phyloP scores from a whole-genome alignment of 495 filamentous ascomycete species.

The Hypomontagnella submonticulosa region DNA sequence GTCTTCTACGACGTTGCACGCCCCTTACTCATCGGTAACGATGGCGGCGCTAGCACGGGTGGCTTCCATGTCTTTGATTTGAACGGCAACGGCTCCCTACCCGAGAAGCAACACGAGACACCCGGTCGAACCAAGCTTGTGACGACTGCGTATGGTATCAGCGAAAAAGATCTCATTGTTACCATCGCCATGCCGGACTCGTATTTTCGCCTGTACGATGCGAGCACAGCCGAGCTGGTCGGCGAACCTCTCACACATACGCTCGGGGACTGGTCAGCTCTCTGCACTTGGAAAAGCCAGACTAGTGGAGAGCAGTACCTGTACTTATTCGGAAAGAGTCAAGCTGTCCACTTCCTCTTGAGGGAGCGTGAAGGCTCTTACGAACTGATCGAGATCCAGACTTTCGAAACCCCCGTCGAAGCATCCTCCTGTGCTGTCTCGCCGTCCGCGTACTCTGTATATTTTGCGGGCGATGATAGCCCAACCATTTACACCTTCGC shows the following conservation, averaged over 20 bases:
- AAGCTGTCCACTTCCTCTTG: conserved; percentile 38
- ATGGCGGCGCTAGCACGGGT: conserved; percentile 45
- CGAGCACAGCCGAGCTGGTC: conserved; percentile 27
- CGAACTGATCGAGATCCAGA: conserved; percentile 45
- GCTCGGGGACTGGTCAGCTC: conserved; percentile 49
- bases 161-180: conserved; percentile 40
- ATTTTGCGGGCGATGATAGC: conserved; percentile 41
- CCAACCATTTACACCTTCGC: conserved; percentile 42
- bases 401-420: conserved; percentile 45
- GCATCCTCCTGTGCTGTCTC: conserved; percentile 44
- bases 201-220: conserved; percentile 46
- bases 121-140: conserved; percentile 50
- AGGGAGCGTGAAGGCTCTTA: conserved; percentile 20
- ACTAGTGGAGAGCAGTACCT: conserved; percentile 47
- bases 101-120: conserved; percentile 40
- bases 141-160: conserved; percentile 41
- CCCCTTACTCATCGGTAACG: conserved; percentile 48
- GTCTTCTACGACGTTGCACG: conserved; percentile 28
- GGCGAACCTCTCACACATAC: conserved; percentile 39
- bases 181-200: conserved; percentile 50
- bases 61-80: conserved; percentile 45
- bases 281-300: conserved; percentile 47
- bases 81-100: conserved; percentile 22
- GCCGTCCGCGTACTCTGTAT: conserved; percentile 39
- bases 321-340: conserved; percentile 48